A percentile compares a stretch with the other conserved stretches of the same genome.
Evolutionary conservation across 2,329 filamentous ascomycete genomes (phyloP).

Genomic region (Anisogramma anomala): DNA sequence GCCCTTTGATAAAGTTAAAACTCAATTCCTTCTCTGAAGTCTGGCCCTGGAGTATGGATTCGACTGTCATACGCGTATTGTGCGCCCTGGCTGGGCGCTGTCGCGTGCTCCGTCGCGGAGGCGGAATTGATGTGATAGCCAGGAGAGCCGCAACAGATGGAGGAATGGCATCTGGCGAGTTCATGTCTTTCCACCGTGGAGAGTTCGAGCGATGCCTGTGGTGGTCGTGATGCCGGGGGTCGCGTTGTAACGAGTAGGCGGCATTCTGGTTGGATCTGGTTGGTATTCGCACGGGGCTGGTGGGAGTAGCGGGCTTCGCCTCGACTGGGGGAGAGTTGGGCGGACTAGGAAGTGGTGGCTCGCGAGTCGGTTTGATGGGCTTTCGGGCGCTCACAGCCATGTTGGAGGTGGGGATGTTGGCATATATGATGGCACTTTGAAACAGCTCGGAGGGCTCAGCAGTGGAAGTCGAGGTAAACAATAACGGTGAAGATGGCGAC

Average conservation of each 20-base stretch:
- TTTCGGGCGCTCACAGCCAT: constrained; percentile 21
- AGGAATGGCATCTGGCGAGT: constrained; percentile 43
- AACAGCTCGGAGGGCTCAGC: constrained; percentile 8
- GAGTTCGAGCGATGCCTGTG: constrained; percentile 23
- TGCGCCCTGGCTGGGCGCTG: constrained; percentile 20
- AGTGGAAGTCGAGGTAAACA: constrained; percentile 6
- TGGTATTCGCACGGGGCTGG: constrained; percentile 46
- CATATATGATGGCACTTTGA: constrained; percentile 14
- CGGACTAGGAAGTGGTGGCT: constrained; percentile 17
- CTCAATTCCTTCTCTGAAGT: constrained; percentile 49
- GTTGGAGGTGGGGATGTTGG: constrained; percentile 16
- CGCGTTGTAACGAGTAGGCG: constrained; percentile 25
- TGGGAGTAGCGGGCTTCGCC: constrained; percentile 28
- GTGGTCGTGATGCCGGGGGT: constrained; percentile 23
- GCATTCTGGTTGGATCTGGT: constrained; percentile 28
- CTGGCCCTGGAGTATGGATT: constrained; percentile 43
- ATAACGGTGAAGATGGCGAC: constrained; percentile 10
- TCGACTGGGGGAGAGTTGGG: constrained; percentile 22
- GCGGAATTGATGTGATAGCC: constrained; percentile 50
- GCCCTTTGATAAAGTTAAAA: constrained; percentile 39
- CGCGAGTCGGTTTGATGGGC: constrained; percentile 16
- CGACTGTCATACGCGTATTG: constrained; percentile 38
- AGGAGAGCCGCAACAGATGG: constrained; percentile 50
- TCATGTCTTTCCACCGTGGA: constrained; percentile 29
- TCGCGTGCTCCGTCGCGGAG: constrained; percentile 28